Evolutionary conservation across 2,329 filamentous ascomycete genomes (phyloP).

Genomic region (Cyclaneusma minus): DNA sequence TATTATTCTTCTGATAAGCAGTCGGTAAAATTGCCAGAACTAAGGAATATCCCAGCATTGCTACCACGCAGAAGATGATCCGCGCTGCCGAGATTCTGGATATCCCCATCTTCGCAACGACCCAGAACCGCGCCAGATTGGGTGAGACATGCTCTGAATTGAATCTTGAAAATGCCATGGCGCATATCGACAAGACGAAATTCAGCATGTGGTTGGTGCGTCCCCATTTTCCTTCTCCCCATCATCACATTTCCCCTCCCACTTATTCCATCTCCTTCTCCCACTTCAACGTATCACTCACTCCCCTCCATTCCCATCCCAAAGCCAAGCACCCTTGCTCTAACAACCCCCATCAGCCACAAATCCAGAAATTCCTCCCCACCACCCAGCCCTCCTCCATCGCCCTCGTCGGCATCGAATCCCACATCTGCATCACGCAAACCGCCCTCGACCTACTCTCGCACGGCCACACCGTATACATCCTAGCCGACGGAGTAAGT

Average conservation of each 20-base stretch:
- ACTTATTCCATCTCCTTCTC: too few species aligned
- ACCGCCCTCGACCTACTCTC: conserved; percentile 69
- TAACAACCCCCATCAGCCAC: conserved; percentile 14
- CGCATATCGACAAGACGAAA: conserved; percentile 66
- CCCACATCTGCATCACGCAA: conserved; percentile 89
- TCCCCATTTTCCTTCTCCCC: too few species aligned
- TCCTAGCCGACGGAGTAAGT: conserved; percentile 80
- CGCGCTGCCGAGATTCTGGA: conserved; percentile 45
- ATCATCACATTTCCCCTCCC: too few species aligned
- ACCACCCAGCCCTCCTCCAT: conserved; percentile 33
- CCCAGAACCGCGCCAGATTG: conserved; percentile 65
- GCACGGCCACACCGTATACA: conserved; percentile 66
- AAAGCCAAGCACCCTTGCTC: conserved; percentile 18
- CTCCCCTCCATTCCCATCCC: conserved; percentile 51
- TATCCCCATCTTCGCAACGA: conserved; percentile 74
- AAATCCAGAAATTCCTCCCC: conserved; percentile 19
- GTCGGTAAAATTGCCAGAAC: conserved; percentile 1
- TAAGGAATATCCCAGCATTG: conserved; percentile 29
- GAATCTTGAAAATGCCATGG: conserved; percentile 31
- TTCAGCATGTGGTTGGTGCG: conserved; percentile 90
- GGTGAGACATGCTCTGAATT: conserved; percentile 69
- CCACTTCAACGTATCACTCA: too few species aligned
- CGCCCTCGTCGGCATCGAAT: conserved; percentile 80
- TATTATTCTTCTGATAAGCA: conserved; percentile 5
- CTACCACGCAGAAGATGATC: conserved; percentile 54